Base-by-base conservation (phyloP, 208 protist species). In the Phytomonas francai region DNA sequence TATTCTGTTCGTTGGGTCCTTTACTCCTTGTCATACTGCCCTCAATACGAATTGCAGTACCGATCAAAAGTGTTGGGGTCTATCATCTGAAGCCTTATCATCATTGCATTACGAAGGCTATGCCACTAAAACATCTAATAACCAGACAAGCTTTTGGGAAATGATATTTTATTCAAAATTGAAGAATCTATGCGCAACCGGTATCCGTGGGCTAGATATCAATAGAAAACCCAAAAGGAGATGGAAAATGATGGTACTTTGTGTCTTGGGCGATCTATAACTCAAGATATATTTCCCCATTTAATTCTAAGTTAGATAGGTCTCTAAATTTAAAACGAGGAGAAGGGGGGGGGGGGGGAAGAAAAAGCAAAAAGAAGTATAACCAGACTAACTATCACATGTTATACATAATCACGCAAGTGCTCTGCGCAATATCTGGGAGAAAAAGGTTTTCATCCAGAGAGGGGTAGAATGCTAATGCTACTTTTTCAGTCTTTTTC, bases 331-430 rank as follows among this genome's bases (percentile, higher is more conserved):
- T 45, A 59, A 5, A n/a, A 25, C 14, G 64, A 57, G 29, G 25
- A 45, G 9, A 28, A 29, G 8, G 9, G 28, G 22, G 28, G 16
- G 19, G 67, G 42, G 56, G 56, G 12, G 0, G 27, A 62, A 45
- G n/a, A 65, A 8, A 16, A 51, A 5, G 28, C 36, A 73, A 66
- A 25, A 63, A 69, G 72, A 72, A 67, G 60, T 54, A 27, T 45
- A 63, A 61, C 36, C 9, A 29, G 49, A 12, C 42, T 25, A 2
- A 14, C n/a, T 3, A 36, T 27, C 31, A 49, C 22, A 56, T 16
- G 31, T 29, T 25, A 19, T 65, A 39, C 34, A 39, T 39, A 39
- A 39, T 39, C 34, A 39, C 9, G 9, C 34, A 39, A 39, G 9
- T 39, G 9, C 34, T 9, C 34, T 39, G 34, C 34, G 9, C 9